phyloP scores from a whole-genome alignment of 345 rosid species.

The Salix suchowensis region DNA sequence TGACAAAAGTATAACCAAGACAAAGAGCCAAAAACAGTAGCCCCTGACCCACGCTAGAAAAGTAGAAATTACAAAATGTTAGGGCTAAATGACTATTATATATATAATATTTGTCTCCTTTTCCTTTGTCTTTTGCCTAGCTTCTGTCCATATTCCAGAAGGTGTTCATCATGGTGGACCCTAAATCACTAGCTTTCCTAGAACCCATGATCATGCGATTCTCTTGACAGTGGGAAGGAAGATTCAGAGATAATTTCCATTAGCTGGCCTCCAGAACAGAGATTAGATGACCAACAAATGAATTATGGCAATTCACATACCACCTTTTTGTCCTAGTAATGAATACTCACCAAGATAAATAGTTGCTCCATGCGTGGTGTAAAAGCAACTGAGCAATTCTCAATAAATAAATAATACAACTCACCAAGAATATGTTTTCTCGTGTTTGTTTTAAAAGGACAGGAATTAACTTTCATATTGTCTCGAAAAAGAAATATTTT shows the following conservation, averaged over 20 bases:
- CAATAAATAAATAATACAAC: too few relatives aligned
- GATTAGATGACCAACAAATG: background rate
- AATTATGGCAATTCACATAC: background rate
- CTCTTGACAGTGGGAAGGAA: background rate
- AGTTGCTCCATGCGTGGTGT: background rate
- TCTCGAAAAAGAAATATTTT: too few relatives aligned
- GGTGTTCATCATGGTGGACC: background rate
- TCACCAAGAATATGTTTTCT: too few relatives aligned
- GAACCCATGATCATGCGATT: background rate
- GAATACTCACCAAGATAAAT: background rate
- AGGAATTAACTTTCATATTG: too few relatives aligned
- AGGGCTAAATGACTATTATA: background rate
- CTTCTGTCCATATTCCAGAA: background rate
- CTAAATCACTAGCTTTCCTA: background rate
- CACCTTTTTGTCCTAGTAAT: background rate
- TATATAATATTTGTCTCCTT: background rate
- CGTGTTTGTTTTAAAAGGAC: too few relatives aligned
- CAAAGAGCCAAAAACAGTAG: background rate
- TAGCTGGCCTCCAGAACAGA: too few relatives aligned
- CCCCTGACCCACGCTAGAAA: background rate
- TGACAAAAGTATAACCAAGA: background rate
- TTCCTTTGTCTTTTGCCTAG: background rate
- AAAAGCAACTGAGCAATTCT: background rate
- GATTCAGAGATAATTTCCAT: background rate
- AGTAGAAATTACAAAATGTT: too few relatives aligned